phyloP scores from a whole-genome alignment of 2,329 filamentous ascomycete species.

The Diaporthe capsici region DNA sequence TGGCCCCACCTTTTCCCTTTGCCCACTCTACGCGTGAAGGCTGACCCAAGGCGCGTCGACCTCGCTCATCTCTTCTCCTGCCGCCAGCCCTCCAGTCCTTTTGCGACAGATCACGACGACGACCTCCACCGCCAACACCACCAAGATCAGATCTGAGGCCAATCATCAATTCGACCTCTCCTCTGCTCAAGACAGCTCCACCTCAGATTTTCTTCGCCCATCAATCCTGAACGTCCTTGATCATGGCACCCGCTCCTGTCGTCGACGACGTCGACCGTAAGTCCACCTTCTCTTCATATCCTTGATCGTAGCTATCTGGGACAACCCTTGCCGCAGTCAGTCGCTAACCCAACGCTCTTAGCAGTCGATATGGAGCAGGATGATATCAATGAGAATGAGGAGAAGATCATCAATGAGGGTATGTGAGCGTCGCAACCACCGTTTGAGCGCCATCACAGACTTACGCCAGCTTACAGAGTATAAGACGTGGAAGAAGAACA shows the following conservation, averaged over 20 bases:
- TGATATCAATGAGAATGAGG: constrained; percentile 79
- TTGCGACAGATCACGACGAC: constrained; percentile 4
- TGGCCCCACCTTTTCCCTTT: constrained; percentile 27
- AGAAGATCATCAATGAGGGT: constrained; percentile 95
- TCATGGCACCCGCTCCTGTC: constrained; percentile 64
- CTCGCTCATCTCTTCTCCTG: constrained; percentile 23
- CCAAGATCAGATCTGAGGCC: not conserved
- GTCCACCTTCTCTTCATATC: constrained; percentile 40
- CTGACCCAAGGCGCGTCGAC: constrained; percentile 15
- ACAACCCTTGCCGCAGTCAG: not conserved
- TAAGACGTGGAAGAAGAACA: constrained; percentile 99
- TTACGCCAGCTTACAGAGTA: constrained; percentile 75
- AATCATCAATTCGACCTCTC: not conserved
- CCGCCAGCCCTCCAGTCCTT: constrained; percentile 6
- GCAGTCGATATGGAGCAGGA: constrained; percentile 69
- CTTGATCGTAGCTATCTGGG: not conserved
- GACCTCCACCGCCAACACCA: not conserved
- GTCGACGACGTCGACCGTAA: constrained; percentile 66
- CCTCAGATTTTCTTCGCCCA: not conserved
- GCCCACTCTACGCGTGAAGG: constrained; percentile 29
- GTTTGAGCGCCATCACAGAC: constrained; percentile 38
- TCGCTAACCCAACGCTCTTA: constrained; percentile 3
- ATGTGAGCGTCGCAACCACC: not conserved
- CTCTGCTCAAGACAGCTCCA: not conserved
- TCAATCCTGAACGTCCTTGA: constrained; percentile 2